Evolutionary conservation across 768 basidiomycete species (phyloP).

Genomic region (Lactifluus hygrophoroides): DNA sequence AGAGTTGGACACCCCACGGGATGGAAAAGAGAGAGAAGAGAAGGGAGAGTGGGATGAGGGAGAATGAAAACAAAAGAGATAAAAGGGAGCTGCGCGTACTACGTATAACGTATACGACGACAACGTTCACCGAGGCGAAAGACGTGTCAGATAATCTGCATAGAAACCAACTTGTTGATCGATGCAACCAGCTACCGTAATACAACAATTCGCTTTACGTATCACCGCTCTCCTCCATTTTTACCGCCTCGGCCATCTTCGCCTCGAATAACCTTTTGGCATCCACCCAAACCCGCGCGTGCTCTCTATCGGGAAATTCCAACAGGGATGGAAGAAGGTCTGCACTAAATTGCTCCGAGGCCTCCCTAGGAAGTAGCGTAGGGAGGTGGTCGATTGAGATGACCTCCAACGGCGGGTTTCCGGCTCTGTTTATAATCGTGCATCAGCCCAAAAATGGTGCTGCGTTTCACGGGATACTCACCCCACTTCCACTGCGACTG

Average conservation of each 20-base stretch:
- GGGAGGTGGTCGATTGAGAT: slow-evolving; percentile 97
- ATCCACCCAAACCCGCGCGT: slow-evolving; percentile 76
- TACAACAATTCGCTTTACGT: background rate
- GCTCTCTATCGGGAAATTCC: slow-evolving; percentile 57
- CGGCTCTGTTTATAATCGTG: slow-evolving; percentile 34
- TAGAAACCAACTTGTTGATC: slow-evolving; percentile 11
- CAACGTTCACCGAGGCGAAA: too few species aligned
- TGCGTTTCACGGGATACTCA: slow-evolving; percentile 34
- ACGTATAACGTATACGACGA: too few species aligned
- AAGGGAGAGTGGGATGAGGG: slow-evolving; percentile 23
- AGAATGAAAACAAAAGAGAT: slow-evolving; percentile 11
- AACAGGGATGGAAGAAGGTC: slow-evolving; percentile 83
- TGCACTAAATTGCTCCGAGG: slow-evolving; percentile 90
- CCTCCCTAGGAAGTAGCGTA: slow-evolving; percentile 88
- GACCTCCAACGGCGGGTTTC: slow-evolving; percentile 66
- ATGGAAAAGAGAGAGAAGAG: slow-evolving; percentile 28
- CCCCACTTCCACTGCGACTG: slow-evolving; percentile 78
- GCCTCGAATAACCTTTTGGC: slow-evolving; percentile 77
- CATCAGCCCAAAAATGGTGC: slow-evolving; percentile 9
- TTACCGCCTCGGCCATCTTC: slow-evolving; percentile 48
- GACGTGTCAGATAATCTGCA: background rate
- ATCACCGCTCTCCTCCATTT: slow-evolving; percentile 19
- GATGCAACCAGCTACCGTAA: background rate
- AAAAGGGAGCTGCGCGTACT: too few species aligned
- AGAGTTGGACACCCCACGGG: slow-evolving; percentile 19